A percentile compares a stretch with the other conserved stretches of the same genome.
Evolutionary conservation across 208 protist genomes (phyloP).

Genomic region (Leishmania braziliensis): DNA sequence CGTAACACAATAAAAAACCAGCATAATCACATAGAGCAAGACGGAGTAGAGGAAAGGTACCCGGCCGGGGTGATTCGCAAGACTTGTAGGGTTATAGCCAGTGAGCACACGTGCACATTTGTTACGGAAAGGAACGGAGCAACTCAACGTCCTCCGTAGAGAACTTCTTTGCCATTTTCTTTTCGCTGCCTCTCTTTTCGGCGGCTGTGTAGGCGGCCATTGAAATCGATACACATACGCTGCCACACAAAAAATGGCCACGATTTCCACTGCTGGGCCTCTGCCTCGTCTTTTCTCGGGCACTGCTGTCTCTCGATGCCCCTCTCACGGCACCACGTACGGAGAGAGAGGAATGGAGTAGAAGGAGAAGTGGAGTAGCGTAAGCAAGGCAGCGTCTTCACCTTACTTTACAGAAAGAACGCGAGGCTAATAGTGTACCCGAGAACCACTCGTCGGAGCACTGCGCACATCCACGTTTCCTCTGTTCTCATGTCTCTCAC

Average conservation of each 20-base stretch:
- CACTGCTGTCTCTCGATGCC: neutral
- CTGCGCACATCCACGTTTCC: neutral
- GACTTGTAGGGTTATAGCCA: too few relatives aligned
- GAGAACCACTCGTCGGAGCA: neutral
- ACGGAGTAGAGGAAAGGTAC: too few relatives aligned
- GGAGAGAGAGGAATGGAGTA: neutral
- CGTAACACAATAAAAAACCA: neutral
- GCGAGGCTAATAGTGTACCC: neutral
- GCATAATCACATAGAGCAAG: neutral
- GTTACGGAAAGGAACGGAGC: neutral
- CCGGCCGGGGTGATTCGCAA: neutral
- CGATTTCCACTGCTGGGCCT: neutral
- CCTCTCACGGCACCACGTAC: neutral
- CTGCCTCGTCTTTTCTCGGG: neutral
- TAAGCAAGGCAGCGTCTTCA: neutral
- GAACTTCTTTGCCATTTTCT: neutral
- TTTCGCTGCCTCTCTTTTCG: neutral
- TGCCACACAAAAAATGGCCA: neutral
- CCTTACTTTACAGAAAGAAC: neutral
- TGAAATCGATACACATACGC: neutral
- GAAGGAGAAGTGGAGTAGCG: neutral
- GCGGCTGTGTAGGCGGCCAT: neutral
- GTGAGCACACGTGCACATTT: neutral
- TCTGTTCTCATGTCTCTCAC: neutral
- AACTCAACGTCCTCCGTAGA: too few relatives aligned